Evolutionary conservation across 2,329 filamentous ascomycete species (phyloP).

Genomic region (Stagonosporopsis vannaccii): DNA sequence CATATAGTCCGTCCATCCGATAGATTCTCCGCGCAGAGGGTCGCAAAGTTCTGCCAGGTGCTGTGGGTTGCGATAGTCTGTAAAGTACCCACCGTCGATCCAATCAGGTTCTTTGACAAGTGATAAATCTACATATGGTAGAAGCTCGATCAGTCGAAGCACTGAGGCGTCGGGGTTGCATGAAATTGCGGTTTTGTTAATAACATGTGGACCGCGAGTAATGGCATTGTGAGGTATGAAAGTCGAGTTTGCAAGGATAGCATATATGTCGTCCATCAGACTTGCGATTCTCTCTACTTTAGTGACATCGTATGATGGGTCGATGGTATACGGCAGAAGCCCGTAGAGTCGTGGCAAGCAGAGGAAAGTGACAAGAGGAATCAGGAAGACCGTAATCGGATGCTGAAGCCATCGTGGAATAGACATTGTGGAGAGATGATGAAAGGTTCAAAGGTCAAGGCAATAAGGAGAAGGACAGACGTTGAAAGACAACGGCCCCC

Average conservation of each 20-base stretch:
- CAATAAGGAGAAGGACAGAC: background rate
- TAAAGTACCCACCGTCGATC: slow-evolving; percentile 23
- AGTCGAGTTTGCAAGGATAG: slow-evolving; percentile 17
- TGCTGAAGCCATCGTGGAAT: slow-evolving; percentile 17
- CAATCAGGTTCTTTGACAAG: slow-evolving; percentile 15
- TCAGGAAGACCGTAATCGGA: slow-evolving; percentile 14
- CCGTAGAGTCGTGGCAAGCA: slow-evolving; percentile 12
- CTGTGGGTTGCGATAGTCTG: slow-evolving; percentile 19
- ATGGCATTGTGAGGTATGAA: slow-evolving; percentile 25
- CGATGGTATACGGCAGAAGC: background rate
- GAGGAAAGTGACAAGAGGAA: slow-evolving; percentile 16
- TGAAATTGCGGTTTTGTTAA: slow-evolving; percentile 19
- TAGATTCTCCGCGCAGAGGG: background rate
- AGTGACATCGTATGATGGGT: slow-evolving; percentile 15
- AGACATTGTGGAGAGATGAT: background rate
- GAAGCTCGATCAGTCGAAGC: slow-evolving; percentile 23
- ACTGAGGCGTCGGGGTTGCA: slow-evolving; percentile 19
- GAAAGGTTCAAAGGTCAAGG: background rate
- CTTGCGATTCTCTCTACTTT: slow-evolving; percentile 18
- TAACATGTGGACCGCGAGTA: slow-evolving; percentile 21
- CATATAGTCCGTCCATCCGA: slow-evolving; percentile 16
- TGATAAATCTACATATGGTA: slow-evolving; percentile 23
- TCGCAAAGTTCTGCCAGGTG: slow-evolving; percentile 13
- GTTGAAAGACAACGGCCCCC: too few species aligned
- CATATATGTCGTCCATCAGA: slow-evolving; percentile 25